phyloP scores from a whole-genome alignment of 2,329 filamentous ascomycete genomes.

The Xylariomycetidae sp. region DNA sequence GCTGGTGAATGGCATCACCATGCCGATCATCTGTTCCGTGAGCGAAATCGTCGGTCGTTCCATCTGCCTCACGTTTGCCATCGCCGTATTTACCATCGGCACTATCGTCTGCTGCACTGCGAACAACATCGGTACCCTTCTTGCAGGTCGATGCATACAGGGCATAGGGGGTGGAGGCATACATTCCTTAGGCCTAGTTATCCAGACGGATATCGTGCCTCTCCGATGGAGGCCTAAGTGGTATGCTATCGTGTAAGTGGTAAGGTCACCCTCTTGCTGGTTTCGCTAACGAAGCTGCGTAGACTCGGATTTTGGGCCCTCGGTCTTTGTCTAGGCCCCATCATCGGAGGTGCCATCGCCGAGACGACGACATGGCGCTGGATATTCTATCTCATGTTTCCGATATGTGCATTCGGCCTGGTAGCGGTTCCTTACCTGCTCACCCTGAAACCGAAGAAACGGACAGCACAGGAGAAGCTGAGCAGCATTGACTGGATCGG shows the following conservation, averaged over 20 bases:
- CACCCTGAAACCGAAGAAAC: slow-evolving; percentile 30
- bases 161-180: slow-evolving; percentile 38
- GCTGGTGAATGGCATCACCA: slow-evolving; percentile 23
- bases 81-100: slow-evolving; percentile 37
- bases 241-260: slow-evolving; percentile 32
- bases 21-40: slow-evolving; percentile 25
- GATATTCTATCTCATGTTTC: slow-evolving; percentile 46
- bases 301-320: slow-evolving; percentile 33
- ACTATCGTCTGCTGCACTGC: slow-evolving; percentile 35
- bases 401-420: slow-evolving; percentile 36
- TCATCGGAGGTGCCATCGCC: slow-evolving; percentile 33
- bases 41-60: slow-evolving; percentile 32
- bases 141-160: slow-evolving; percentile 34
- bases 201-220: slow-evolving; percentile 39
- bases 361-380: slow-evolving; percentile 38
- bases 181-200: slow-evolving; percentile 34
- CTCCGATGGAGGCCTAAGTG: slow-evolving; percentile 37
- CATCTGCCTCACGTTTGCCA: slow-evolving; percentile 27
- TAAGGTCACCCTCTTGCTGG: no score
- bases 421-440: slow-evolving; percentile 36
- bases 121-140: slow-evolving; percentile 27
- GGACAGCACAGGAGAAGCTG: slow-evolving; percentile 29
- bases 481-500: slow-evolving; percentile 41
- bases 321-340: slow-evolving; percentile 36
- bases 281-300: no score